Evolutionary conservation across 2,329 filamentous ascomycete species (phyloP).

Genomic region (Plenodomus biglobosus): DNA sequence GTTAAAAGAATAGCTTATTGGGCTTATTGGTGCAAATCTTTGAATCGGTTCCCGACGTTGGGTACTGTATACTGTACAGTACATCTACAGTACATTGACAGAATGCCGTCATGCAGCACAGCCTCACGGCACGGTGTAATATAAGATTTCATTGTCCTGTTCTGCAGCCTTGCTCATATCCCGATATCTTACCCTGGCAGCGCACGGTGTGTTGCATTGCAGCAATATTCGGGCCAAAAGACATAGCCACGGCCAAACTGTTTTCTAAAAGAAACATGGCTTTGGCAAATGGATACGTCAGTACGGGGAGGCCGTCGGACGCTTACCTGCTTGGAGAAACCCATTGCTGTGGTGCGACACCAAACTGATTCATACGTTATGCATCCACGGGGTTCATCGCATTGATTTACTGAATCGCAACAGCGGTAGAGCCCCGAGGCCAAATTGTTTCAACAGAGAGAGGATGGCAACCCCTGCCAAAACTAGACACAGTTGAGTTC

Average conservation of each 20-base stretch:
- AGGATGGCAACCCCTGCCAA: not conserved
- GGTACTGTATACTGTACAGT: too few species aligned
- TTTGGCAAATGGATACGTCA: conserved; percentile 24
- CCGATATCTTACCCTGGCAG: not conserved
- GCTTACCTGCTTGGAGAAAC: conserved; percentile 17
- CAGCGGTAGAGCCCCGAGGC: not conserved
- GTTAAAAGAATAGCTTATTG: too few species aligned
- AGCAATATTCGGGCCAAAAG: conserved; percentile 15
- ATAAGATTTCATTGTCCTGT: conserved; percentile 6
- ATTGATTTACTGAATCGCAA: conserved; percentile 1
- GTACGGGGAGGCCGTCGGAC: conserved; percentile 8
- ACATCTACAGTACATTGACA: too few species aligned
- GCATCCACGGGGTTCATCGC: not conserved
- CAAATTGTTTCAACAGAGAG: not conserved
- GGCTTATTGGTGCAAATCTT: too few species aligned
- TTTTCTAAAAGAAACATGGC: conserved; percentile 37
- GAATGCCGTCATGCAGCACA: too few species aligned
- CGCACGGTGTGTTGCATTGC: conserved; percentile 39
- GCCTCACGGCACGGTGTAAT: too few species aligned
- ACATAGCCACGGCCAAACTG: conserved; percentile 23
- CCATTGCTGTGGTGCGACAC: conserved; percentile 29
- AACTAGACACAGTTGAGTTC: not conserved
- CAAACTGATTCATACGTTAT: not conserved
- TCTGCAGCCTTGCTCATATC: too few species aligned
- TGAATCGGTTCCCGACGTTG: too few species aligned